These are phyloP conservation scores for Colletotrichum sojae DNA, from an alignment of 2,329 filamentous ascomycete species.

Conservation along the genomic window DNA sequence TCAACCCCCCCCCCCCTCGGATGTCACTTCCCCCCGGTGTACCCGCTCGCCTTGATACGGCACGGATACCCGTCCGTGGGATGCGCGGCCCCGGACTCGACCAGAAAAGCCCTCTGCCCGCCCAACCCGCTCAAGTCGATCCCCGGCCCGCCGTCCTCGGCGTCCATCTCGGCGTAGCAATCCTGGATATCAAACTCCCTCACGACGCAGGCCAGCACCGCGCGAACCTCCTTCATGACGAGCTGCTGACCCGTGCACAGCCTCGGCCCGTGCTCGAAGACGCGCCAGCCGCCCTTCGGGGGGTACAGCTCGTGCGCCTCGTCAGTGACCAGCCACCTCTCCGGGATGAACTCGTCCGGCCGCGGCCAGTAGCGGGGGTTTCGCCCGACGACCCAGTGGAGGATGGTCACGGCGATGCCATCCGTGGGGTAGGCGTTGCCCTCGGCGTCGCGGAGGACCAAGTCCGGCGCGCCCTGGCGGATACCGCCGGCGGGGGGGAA, in stretches of 20 bases:
- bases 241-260: slow-evolving; percentile 61
- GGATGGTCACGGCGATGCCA: slow-evolving; percentile 58
- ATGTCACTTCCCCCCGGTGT: slow-evolving; percentile 7
- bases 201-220: slow-evolving; percentile 61
- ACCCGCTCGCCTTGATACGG: slow-evolving; percentile 26
- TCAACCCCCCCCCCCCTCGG: too few species aligned
- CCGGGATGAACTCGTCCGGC: slow-evolving; percentile 61
- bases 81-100: slow-evolving; percentile 38
- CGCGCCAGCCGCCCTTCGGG: slow-evolving; percentile 60
- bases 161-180: slow-evolving; percentile 36
- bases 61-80: slow-evolving; percentile 38
- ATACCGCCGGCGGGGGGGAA: slow-evolving; percentile 65
- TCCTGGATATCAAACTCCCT: slow-evolving; percentile 59
- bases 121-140: slow-evolving; percentile 29
- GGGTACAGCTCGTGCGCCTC: slow-evolving; percentile 35
- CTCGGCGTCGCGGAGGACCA: slow-evolving; percentile 58
- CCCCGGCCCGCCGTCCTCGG: slow-evolving; percentile 5
- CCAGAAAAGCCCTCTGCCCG: slow-evolving; percentile 36
- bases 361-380: slow-evolving; percentile 58
- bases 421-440: slow-evolving; percentile 62
- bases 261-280: slow-evolving; percentile 65
- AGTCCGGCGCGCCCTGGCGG: slow-evolving; percentile 53
- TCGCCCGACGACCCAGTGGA: slow-evolving; percentile 54
- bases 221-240: slow-evolving; percentile 62
- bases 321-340: slow-evolving; percentile 57